Conservation (phyloP, 2,329 filamentous ascomycete species). For the Rosellinia necatrix region DNA sequence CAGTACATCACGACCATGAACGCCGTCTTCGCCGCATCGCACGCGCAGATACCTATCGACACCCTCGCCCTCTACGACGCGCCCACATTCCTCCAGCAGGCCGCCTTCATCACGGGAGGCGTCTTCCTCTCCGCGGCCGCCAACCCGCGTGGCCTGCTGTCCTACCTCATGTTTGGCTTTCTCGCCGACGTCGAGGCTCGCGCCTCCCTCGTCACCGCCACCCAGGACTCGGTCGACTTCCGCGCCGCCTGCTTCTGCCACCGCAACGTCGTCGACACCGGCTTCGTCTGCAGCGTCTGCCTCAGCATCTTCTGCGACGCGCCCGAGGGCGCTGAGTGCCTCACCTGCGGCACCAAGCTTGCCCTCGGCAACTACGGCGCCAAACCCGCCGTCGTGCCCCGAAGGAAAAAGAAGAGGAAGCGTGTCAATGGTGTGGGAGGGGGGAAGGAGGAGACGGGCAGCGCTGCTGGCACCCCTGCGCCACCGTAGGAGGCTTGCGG, state of each 20-base stretch:
- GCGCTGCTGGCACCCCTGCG: constrained; percentile 63
- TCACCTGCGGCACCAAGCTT: constrained; percentile 82
- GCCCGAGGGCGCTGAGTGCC: constrained; percentile 67
- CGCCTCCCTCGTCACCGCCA: constrained; percentile 73
- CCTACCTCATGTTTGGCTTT: constrained; percentile 95
- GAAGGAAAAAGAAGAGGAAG: constrained; percentile 71
- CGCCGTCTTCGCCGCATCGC: constrained; percentile 91
- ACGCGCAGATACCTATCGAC: constrained; percentile 86
- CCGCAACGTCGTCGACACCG: constrained; percentile 84
- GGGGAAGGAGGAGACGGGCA: constrained; percentile 60
- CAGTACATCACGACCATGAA: constrained; percentile 99
- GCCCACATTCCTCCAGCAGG: constrained; percentile 93
- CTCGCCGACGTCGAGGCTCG: constrained; percentile 66
- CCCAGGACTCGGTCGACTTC: constrained; percentile 89
- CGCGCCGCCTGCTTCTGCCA: constrained; percentile 99
- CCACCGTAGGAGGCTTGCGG: background rate
- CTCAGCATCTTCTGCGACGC: constrained; percentile 86
- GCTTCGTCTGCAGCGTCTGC: constrained; percentile 95
- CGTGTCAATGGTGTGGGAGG: constrained; percentile 53
- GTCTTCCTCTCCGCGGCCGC: constrained; percentile 56
- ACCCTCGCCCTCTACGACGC: constrained; percentile 84
- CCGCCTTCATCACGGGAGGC: constrained; percentile 66
- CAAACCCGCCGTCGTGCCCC: constrained; percentile 75
- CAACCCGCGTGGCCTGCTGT: constrained; percentile 74
- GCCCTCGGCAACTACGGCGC: constrained; percentile 76